Evolutionary conservation across 805 yeast genomes (phyloP).

Genomic region (Kuraishia hungarica): DNA sequence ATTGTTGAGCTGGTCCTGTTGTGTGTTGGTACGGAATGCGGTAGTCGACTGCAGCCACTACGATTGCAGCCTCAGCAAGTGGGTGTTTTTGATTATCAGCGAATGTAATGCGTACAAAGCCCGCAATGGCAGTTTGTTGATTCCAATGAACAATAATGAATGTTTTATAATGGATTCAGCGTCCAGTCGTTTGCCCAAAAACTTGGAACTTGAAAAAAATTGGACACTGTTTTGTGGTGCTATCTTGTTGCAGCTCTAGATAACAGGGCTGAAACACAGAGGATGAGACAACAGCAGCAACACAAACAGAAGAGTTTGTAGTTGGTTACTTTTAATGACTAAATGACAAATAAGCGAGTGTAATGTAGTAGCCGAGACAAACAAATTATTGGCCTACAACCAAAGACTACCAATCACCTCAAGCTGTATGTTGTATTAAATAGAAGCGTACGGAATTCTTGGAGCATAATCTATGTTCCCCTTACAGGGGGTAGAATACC

Average conservation of each 20-base stretch:
- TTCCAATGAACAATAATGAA: neutral
- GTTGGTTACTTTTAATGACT: neutral
- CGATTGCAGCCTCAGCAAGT: neutral
- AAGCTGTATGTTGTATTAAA: neutral
- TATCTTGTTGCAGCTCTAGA: neutral
- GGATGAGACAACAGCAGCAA: neutral
- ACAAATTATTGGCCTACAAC: neutral
- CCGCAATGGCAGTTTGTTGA: neutral
- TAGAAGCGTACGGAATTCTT: neutral
- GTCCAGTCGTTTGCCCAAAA: too few relatives aligned
- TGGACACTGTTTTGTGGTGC: neutral
- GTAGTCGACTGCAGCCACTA: neutral
- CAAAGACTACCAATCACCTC: neutral
- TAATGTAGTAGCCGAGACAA: neutral
- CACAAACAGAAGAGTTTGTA: neutral
- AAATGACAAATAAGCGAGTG: neutral
- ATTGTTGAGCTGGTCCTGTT: neutral
- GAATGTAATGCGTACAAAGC: constrained; percentile 1
- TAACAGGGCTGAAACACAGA: neutral
- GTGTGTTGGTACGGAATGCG: neutral
- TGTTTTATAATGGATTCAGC: neutral
- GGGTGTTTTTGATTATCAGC: neutral
- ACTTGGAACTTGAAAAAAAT: neutral
- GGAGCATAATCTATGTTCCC: neutral
- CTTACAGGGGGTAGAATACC: neutral